Conservation (phyloP, 352 stramenopile species). For the Globisporangium parvum region DNA sequence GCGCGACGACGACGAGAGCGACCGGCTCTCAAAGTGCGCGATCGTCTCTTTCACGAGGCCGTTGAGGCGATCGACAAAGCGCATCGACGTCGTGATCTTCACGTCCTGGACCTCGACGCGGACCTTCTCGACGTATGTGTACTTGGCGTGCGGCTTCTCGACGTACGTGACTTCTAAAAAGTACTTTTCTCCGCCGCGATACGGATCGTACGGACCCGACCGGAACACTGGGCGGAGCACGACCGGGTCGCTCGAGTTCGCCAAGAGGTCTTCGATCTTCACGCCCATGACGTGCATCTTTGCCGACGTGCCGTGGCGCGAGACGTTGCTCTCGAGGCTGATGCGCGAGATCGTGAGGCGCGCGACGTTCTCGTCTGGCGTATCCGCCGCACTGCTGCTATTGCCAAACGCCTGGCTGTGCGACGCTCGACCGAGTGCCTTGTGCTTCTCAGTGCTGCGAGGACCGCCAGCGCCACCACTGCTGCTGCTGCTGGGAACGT, state of each 20-base stretch:
- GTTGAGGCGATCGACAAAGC: constrained; percentile 69
- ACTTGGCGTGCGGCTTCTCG: constrained; percentile 64
- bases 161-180: constrained; percentile 70
- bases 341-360: constrained; percentile 65
- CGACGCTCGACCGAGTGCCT: neutral
- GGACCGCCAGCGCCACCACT: constrained; percentile 7
- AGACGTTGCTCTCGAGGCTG: constrained; percentile 40
- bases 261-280: constrained; percentile 64
- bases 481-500: constrained; percentile 3
- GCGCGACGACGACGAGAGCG: constrained; percentile 38
- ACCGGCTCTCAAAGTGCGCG: constrained; percentile 61
- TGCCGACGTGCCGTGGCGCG: constrained; percentile 32
- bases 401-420: neutral
- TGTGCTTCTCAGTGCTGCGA: constrained; percentile 7
- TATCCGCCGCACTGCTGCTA: neutral
- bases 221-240: constrained; percentile 51
- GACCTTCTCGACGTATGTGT: constrained; percentile 59
- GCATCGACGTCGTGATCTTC: constrained; percentile 71
- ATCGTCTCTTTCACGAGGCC: constrained; percentile 52
- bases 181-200: constrained; percentile 24
- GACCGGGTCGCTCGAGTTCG: constrained; percentile 53
- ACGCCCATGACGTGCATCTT: constrained; percentile 75
- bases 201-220: constrained; percentile 14
- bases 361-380: constrained; percentile 40
- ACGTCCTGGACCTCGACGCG: constrained; percentile 61